phyloP scores from a whole-genome alignment of 2,329 filamentous ascomycete genomes.

The Arthrobotrys conoides region DNA sequence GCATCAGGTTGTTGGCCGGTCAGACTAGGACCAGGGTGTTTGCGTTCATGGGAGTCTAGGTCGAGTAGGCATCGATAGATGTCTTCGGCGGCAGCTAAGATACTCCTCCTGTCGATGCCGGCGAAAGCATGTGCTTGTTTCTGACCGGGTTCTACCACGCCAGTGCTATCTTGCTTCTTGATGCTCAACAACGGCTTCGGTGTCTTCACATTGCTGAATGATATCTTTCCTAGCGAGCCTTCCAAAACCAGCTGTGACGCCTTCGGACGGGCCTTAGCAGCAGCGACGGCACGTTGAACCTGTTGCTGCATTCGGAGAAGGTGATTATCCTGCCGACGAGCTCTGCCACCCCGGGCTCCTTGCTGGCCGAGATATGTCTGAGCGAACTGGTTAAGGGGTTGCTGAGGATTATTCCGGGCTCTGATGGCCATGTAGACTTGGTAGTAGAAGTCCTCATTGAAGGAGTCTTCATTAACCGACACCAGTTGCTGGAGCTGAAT shows the following conservation, averaged over 20 bases:
- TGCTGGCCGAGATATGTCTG: slow-evolving; percentile 98
- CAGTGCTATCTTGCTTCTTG: slow-evolving; percentile 80
- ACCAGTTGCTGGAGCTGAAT: slow-evolving; percentile 98
- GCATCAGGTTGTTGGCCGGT: slow-evolving; percentile 76
- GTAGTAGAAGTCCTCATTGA: slow-evolving; percentile 97
- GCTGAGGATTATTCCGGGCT: slow-evolving; percentile 89
- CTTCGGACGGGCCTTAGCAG: slow-evolving; percentile 96
- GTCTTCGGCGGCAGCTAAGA: slow-evolving; percentile 87
- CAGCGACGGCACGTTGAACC: slow-evolving; percentile 95
- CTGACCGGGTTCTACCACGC: slow-evolving; percentile 13
- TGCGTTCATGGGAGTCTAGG: slow-evolving; percentile 91
- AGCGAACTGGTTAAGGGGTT: slow-evolving; percentile 94
- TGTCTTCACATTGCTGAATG: slow-evolving; percentile 98
- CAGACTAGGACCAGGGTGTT: slow-evolving; percentile 77
- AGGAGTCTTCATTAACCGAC: slow-evolving; percentile 83
- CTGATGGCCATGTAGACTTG: slow-evolving; percentile 97
- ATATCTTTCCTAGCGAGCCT: slow-evolving; percentile 96
- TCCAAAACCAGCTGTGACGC: slow-evolving; percentile 97
- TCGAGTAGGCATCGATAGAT: slow-evolving; percentile 91
- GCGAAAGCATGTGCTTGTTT: slow-evolving; percentile 64
- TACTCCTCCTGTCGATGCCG: slow-evolving; percentile 81
- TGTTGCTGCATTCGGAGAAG: slow-evolving; percentile 99
- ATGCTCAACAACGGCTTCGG: slow-evolving; percentile 95
- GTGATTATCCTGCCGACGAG: slow-evolving; percentile 82
- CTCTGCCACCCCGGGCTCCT: slow-evolving; percentile 76